Percentiles rank a stretch among this genome's conserved stretches.
Conservation (phyloP, 1,139 yeast species). For the Blastobotrys petasosporus region DNA sequence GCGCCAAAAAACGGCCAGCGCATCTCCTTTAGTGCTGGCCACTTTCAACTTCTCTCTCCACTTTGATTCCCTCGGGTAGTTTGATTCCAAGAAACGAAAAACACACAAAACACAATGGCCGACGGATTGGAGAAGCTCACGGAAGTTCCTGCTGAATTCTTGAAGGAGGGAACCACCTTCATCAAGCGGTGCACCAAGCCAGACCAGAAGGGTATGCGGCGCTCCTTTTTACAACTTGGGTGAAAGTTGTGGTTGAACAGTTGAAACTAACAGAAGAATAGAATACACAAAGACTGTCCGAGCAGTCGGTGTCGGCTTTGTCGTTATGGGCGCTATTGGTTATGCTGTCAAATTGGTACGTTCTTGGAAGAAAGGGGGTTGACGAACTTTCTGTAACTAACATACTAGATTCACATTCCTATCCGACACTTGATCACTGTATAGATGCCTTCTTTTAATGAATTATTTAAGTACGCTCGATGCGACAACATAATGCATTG, state of each 20-base stretch:
- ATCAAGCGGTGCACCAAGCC: slow-evolving; percentile 92
- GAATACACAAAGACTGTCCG: slow-evolving; percentile 85
- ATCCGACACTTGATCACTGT: slow-evolving; percentile 90
- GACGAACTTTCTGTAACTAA: neutral
- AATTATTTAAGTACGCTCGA: too few relatives aligned
- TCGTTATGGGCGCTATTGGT: slow-evolving; percentile 97
- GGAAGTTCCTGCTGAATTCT: slow-evolving; percentile 85
- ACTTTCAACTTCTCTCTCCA: neutral
- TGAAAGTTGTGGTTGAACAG: neutral
- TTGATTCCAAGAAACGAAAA: neutral
- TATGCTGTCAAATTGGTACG: slow-evolving; percentile 76
- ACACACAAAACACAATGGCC: slow-evolving; percentile 21
- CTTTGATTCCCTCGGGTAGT: neutral
- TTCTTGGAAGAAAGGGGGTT: slow-evolving; percentile 7
- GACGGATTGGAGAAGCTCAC: slow-evolving; percentile 64
- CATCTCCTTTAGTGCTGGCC: neutral
- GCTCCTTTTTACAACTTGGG: neutral
- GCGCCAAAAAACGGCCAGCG: neutral
- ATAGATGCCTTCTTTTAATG: slow-evolving; percentile 31
- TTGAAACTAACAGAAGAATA: slow-evolving; percentile 23
- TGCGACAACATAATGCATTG: too few relatives aligned
- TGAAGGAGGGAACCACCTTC: slow-evolving; percentile 86
- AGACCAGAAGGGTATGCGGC: slow-evolving; percentile 56
- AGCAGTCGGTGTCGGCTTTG: slow-evolving; percentile 94
- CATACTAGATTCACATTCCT: slow-evolving; percentile 70